phyloP scores from a whole-genome alignment of 352 stramenopile species.

The Globisporangium uncinulatum region DNA sequence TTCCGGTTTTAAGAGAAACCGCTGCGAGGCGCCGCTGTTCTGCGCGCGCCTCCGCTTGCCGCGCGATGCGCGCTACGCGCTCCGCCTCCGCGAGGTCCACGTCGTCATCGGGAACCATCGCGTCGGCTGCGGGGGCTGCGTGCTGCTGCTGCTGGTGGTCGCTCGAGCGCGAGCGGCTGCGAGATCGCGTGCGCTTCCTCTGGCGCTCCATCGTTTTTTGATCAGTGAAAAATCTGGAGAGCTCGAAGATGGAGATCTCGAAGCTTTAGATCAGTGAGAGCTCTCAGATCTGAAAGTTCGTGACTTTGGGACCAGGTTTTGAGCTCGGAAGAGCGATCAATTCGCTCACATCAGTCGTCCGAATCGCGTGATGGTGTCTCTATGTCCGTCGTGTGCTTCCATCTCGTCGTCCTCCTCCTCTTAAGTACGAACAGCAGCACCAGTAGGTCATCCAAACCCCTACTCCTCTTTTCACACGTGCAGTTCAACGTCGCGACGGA shows the following conservation, averaged over 20 bases:
- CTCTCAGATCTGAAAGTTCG: no score
- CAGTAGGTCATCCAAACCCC: no score
- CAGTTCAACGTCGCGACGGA: constrained; percentile 74
- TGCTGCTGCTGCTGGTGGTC: constrained; percentile 13
- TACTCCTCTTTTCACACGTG: constrained; percentile 32
- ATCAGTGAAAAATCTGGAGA: no score
- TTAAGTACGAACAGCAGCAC: no score
- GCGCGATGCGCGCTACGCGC: constrained; percentile 66
- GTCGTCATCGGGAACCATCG: constrained; percentile 23
- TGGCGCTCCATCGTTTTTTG: neutral
- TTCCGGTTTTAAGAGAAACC: neutral
- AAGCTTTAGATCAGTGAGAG: no score
- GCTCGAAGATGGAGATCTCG: no score
- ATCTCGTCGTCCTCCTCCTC: no score
- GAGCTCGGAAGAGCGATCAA: neutral
- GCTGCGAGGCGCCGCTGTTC: constrained; percentile 18
- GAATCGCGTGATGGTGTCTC: no score
- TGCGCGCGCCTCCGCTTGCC: constrained; percentile 60
- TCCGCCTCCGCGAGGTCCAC: constrained; percentile 54
- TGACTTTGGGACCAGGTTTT: no score
- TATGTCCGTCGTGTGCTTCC: no score
- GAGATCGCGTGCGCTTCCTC: constrained; percentile 41
- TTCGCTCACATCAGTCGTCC: no score
- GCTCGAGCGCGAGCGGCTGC: constrained; percentile 21
- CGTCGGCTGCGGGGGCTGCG: neutral